Percentiles rank a stretch among this genome's conserved stretches.
Evolutionary conservation across 176 grass and related monocot genomes (phyloP).

Genomic region (Rhynchospora pubera): DNA sequence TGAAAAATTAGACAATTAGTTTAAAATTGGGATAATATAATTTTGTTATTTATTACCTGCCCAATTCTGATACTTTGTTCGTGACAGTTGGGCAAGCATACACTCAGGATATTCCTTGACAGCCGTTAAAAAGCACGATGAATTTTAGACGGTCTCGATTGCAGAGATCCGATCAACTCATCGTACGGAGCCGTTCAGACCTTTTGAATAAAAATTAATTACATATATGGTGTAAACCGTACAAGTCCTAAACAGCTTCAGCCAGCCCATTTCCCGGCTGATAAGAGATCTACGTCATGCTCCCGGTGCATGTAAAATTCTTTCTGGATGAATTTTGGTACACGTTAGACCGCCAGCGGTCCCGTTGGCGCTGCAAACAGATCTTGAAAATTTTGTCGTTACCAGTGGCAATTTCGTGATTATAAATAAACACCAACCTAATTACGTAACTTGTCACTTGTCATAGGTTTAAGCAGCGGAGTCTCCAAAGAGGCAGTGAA

Average conservation of each 20-base stretch:
- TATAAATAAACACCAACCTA: background rate
- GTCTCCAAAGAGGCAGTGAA: background rate
- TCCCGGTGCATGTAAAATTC: background rate
- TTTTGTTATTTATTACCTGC: no score
- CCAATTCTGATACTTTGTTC: no score
- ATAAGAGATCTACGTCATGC: background rate
- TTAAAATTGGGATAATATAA: no score
- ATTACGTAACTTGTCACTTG: background rate
- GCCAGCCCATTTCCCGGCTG: background rate
- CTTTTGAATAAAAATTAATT: no score
- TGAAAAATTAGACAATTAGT: no score
- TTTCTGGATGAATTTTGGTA: background rate
- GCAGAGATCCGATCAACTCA: no score
- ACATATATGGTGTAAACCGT: background rate
- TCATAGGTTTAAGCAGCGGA: slow-evolving; percentile 6
- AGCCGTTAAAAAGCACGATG: no score
- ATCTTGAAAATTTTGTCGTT: background rate
- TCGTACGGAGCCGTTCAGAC: no score
- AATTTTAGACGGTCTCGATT: no score
- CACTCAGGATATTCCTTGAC: no score
- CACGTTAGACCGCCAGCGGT: background rate
- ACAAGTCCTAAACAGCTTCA: background rate
- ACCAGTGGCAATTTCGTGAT: background rate
- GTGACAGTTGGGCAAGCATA: no score
- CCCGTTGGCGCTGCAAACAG: background rate